Conservation (phyloP, 352 stramenopile genomes). For the Pythium oligandrum region DNA sequence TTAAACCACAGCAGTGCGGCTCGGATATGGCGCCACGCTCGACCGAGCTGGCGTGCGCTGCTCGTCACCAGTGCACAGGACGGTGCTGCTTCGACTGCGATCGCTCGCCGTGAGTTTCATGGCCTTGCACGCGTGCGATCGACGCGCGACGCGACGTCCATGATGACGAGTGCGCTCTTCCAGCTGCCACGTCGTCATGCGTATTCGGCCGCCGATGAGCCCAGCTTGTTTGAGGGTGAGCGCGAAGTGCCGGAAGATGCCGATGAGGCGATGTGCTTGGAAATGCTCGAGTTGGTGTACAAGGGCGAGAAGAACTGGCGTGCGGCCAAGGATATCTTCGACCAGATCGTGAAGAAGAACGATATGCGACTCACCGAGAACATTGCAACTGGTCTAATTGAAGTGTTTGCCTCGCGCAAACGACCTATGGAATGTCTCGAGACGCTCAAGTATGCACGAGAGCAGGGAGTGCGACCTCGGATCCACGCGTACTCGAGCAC, state of each 20-base stretch:
- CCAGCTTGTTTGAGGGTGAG: conserved; percentile 3
- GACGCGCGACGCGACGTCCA: too few species aligned
- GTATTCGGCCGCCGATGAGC: conserved; percentile 14
- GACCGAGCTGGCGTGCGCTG: too few species aligned
- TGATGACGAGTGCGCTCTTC: background rate
- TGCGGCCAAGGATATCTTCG: conserved; percentile 45
- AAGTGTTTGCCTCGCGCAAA: conserved; percentile 42
- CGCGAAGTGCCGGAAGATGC: conserved; percentile 4
- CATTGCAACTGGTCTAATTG: conserved; percentile 59
- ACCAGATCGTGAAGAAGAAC: conserved; percentile 30
- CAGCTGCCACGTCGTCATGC: conserved; percentile 4
- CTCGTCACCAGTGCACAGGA: too few species aligned
- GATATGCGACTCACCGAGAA: conserved; percentile 34
- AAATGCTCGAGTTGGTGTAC: conserved; percentile 24
- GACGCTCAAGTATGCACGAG: conserved; percentile 56
- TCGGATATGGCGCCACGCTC: too few species aligned
- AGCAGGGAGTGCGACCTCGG: conserved; percentile 63
- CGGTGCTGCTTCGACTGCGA: too few species aligned
- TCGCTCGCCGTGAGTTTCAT: too few species aligned
- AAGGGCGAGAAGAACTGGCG: conserved; percentile 34
- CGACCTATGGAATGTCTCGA: conserved; percentile 52
- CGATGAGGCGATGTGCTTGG: conserved; percentile 17
- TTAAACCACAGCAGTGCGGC: too few species aligned
- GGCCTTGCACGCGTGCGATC: too few species aligned
- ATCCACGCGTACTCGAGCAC: conserved; percentile 81